Evolutionary conservation across 805 yeast genomes (phyloP), one percentile per base, ranked within the genome.

Genomic region (Saturnispora ahearnii): DNA sequence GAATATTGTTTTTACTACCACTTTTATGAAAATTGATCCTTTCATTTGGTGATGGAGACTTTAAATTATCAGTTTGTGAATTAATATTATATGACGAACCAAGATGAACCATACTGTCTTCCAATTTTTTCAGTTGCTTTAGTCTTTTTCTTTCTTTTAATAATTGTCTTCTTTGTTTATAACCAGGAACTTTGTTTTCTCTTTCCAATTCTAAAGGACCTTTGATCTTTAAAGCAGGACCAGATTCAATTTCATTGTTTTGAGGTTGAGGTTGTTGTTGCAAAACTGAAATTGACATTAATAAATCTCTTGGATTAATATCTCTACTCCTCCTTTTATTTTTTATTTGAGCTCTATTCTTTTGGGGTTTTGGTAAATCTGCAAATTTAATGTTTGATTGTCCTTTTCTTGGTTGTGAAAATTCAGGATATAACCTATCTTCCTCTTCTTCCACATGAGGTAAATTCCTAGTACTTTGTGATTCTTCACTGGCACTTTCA

Each of bases 291-390:
- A 89, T 84, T 3, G 96, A 88, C 70, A 83, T 73, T 62, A 73
- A 83, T 80, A 89, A 82, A 60, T 90, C 96, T 45, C 84, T 78
- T 1, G 96, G 96, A 32, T 84, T 82, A 11, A 86, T 69, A 22
- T 81, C 77, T n/a, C 66, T 69, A 53, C 42, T 51, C 26, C 59
- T 48, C 13, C 55, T 46, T 12, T 40, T 50, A n/a, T 9, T 18
- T 10, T 41, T 57, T 5, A 30, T 13, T 30, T 26, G 22, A 28
- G 47, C 50, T 28, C 53, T 44, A 61, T 61, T 52, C 71, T 71
- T 9, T 68, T 69, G 26, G 0, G 86, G 81, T 37, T 69, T 78
- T 0, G 87, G 87, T 26, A 83, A 67, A 44, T 66, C 67, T 3
- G 78, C 89, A 61, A 84, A 84, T 48, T 72, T 70, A 57, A 84